Base-by-base conservation (phyloP, 805 yeast genomes). In the Lipomyces chichibuensis region DNA sequence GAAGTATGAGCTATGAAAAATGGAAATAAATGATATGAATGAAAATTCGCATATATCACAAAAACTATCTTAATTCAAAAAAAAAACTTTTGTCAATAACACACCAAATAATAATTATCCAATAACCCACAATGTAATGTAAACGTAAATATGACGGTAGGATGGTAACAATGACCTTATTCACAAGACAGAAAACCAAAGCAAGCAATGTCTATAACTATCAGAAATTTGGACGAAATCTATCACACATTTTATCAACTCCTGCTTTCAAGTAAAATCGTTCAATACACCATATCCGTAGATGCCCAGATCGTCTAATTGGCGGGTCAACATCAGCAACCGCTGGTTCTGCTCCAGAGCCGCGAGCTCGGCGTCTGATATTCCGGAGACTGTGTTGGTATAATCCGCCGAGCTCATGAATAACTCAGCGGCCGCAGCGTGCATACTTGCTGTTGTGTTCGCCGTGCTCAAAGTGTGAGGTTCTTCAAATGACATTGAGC, bases 251-350 rank as follows among this genome's bases (percentile, higher is more conserved):
- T n/a, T 7, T 43, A n/a, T 43, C 25, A 43, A 43, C 20, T 43
- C 3, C 49, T n/a, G 17, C 49, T n/a, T 17, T 43, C 23, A 43
- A 7, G 49, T 43, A 43, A 43, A 43, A n/a, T 43, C 49, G 49
- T 43, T 43, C 64, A 60, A 20, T 3, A 52, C 60, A 7, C 65
- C 60, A 35, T 62, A 67, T n/a, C 65, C 69, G 39, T 60, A 62
- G 9, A 65, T 39, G 17, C 66, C 69, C 43, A 67, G 39, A 51
- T 67, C 69, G 33, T 67, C 70, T 25, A 65, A 14, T 46, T 59
- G 54, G 35, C 66, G 53, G 33, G 65, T 62, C 14, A 63, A 57
- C 56, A 65, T 43, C 51, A 64, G 23, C 53, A 60, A n/a, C 20
- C 67, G 32, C 55, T 51, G 65, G 53, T 65, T 59, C 43, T 66